These are phyloP conservation scores for Salix arbutifolia DNA, from an alignment of 345 rosid species.

Conservation along the genomic window DNA sequence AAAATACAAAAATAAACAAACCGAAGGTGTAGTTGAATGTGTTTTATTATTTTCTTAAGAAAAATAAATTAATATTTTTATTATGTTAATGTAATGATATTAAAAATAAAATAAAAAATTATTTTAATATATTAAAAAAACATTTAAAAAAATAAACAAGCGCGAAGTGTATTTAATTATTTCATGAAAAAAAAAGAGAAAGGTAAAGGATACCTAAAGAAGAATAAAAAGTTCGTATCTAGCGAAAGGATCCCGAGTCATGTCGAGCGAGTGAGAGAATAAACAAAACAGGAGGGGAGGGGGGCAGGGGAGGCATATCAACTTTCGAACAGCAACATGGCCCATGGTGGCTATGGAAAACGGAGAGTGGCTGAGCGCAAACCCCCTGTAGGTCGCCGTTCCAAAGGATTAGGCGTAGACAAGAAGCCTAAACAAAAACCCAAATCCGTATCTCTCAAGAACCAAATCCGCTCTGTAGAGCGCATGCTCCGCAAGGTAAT, in stretches of 20 bases:
- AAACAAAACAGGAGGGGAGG: not conserved
- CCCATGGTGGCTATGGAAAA: slow-evolving; percentile 90
- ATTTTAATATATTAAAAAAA: too few species aligned
- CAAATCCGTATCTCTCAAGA: slow-evolving; percentile 70
- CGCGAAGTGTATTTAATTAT: too few species aligned
- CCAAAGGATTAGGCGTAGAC: slow-evolving; percentile 61
- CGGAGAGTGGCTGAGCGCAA: slow-evolving; percentile 62
- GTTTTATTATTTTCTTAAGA: too few species aligned
- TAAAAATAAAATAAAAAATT: too few species aligned
- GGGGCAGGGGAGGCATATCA: not conserved
- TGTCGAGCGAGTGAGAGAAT: not conserved
- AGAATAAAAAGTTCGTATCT: not conserved
- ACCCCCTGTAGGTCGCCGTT: slow-evolving; percentile 61
- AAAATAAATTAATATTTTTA: too few species aligned
- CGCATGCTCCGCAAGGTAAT: slow-evolving; percentile 92
- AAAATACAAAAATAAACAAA: too few species aligned
- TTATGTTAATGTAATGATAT: too few species aligned
- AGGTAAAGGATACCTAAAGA: too few species aligned
- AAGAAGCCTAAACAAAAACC: slow-evolving; percentile 78
- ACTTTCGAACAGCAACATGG: slow-evolving; percentile 44
- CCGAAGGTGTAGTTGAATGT: too few species aligned
- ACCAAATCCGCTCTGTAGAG: slow-evolving; percentile 90
- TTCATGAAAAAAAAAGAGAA: too few species aligned
- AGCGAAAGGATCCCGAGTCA: not conserved
- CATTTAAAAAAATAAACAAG: too few species aligned